Evolutionary conservation across 2,329 filamentous ascomycete species (phyloP), one percentile per base, ranked within the genome.

Genomic region (Ophiostoma novo-ulmi): DNA sequence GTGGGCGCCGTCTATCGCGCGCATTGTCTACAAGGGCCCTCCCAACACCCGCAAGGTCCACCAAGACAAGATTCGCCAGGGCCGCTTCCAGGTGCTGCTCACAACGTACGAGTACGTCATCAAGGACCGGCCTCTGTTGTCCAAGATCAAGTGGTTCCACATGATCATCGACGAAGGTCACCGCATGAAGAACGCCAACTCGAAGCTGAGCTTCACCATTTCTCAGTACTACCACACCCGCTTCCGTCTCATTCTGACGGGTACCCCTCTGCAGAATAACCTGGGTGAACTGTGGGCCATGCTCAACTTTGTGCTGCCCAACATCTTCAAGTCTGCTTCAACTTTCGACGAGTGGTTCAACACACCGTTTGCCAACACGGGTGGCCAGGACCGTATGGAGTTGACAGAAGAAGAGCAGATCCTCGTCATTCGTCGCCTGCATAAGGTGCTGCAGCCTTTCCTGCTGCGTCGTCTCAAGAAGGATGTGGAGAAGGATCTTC

Each of bases 321-420:
- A 93, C 76, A 99, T 99, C 75, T 99, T 99, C 89, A 99, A 99
- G 80, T 98, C 95, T 1, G 93, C 94, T 73, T 97, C 95, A 79
- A 98, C 94, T 1, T 99, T 99, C 78, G 95, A 99, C 79, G 95
- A 99, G 80, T 99, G 95, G 95, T 99, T 99, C 88, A 99, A 98
- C 79, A 99, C 95, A 36, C 95, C 95, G 0, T 99, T 99, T 79
- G 95, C 95, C 75, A 99, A 99, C 79, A 99, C 95, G 5, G 95
- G 95, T 80, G 90, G 93, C 58, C 94, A 98, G 81, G 95, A 99
- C 81, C 97, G 95, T 84, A 99, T 99, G 92, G 94, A 98, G 78
- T 85, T 99, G 73, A 97, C 91, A 14, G 95, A 99, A 95, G 95
- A 99, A 95, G 95, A 99, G 81, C 93, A 97, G 79, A 88, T 99